Conservation (phyloP, 2,329 filamentous ascomycete species). For the Aspergillus sojae region DNA sequence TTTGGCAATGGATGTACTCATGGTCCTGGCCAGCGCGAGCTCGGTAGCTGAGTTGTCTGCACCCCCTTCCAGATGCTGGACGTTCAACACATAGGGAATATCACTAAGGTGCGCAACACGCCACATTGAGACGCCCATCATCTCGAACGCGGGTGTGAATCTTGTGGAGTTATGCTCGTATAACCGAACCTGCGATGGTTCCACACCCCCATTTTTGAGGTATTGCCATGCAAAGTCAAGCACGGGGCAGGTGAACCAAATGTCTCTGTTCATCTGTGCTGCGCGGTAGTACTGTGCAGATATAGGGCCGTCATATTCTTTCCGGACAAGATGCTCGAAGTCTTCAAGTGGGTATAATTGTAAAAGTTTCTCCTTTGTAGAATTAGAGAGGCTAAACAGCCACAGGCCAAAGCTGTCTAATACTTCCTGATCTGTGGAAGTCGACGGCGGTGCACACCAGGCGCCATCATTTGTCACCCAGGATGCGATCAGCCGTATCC, state of each 20-base stretch:
- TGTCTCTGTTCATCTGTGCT: conserved; percentile 35
- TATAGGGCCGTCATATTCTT: conserved; percentile 16
- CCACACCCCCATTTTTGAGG: conserved; percentile 19
- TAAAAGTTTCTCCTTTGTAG: conserved; percentile 23
- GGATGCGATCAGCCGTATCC: conserved; percentile 17
- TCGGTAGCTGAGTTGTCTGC: conserved; percentile 19
- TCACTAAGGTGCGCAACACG: conserved; percentile 37
- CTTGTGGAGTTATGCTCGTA: conserved; percentile 35
- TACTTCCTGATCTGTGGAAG: conserved; percentile 21
- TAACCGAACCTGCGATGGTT: conserved; percentile 22
- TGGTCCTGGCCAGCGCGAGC: conserved; percentile 4
- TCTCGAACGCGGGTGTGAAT: conserved; percentile 27
- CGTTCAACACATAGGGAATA: conserved; percentile 36
- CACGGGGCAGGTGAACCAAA: conserved; percentile 37
- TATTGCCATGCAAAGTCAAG: conserved; percentile 38
- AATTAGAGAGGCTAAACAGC: conserved; percentile 16
- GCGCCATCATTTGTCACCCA: conserved; percentile 26
- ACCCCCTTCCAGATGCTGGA: conserved; percentile 10
- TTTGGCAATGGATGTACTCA: conserved; percentile 14
- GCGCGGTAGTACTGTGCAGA: conserved; percentile 38
- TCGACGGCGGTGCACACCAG: conserved; percentile 18
- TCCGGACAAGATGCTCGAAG: conserved; percentile 16
- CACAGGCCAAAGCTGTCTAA: conserved; percentile 20
- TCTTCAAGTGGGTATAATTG: conserved; percentile 23
- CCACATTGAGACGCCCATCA: conserved; percentile 38